Evolutionary conservation across 495 filamentous ascomycete species (phyloP), one percentile per base, ranked within the genome.

Genomic region (Neurospora terricola): DNA sequence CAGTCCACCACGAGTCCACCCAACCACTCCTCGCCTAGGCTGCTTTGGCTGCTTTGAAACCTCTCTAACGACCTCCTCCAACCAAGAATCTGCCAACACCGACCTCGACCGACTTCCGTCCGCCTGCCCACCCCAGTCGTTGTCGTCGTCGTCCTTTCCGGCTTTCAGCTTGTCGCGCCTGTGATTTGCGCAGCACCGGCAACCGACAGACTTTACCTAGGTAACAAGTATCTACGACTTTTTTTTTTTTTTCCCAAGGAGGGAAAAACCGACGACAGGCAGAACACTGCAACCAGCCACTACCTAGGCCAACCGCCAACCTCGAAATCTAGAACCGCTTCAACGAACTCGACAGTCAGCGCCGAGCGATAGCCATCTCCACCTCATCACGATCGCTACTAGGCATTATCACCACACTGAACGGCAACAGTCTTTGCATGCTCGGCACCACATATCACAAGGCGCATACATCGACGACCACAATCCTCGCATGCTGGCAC

Each of bases 401-500:
- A 34, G 54, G 54, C 27, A 66, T 14, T 34, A 30, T 9, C 27
- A 34, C 54, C 54, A 34, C 54, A 62, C 23, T 66, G 27, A 66
- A 66, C 54, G 27, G 3, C 27, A 5, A 66, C 27, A 34, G 27
- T 66, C 54, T 34, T 62, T 34, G 27, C 14, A 7, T 18, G 18
- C 27, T 66, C 27, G 27, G 14, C 54, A 66, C 5, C 54, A 62
- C 23, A 30, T 12, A 16, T 34, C 11, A 62, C 12, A 62, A 34
- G 42, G 43, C 30, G 43, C 34, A 74, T 34, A 72, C 73, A 40
- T 37, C 68, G 72, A 71, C 73, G 73, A 34, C 9, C 38, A 45
- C n/a, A 34, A 72, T 70, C 71, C 42, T 71, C n/a, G 71, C 71
- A 74, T 74, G 75, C 71, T 66, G 71, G 72, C 69, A 73, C 59